phyloP scores from a whole-genome alignment of 306 rosid genomes.

The Sindora glabra region DNA sequence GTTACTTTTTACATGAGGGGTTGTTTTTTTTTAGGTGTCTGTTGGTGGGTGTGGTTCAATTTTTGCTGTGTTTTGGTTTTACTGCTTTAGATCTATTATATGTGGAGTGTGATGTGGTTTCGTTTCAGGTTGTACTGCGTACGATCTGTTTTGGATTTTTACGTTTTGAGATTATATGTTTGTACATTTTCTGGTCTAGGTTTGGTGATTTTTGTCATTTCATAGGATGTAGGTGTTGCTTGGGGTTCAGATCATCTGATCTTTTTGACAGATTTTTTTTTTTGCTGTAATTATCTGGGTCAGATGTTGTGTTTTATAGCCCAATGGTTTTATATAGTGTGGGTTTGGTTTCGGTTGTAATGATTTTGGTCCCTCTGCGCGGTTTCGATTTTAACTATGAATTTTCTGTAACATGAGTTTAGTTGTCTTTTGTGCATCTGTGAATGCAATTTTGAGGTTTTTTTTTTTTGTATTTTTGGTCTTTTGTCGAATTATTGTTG shows the following conservation, averaged over 20 bases:
- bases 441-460: no score
- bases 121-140: background rate
- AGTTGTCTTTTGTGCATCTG: no score
- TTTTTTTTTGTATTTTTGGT: no score
- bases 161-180: background rate
- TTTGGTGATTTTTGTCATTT: background rate
- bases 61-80: background rate
- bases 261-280: background rate
- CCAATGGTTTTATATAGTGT: background rate
- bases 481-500: no score
- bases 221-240: background rate
- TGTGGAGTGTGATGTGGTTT: background rate
- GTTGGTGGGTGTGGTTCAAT: background rate
- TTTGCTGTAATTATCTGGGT: background rate
- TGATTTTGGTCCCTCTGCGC: background rate
- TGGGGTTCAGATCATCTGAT: constrained; percentile 17
- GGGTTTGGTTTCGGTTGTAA: constrained; percentile 2
- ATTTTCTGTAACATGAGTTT: no score
- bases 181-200: background rate
- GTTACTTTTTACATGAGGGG: background rate
- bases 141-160: constrained; percentile 10
- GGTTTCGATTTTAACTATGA: background rate
- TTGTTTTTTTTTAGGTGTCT: background rate
- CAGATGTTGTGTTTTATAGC: background rate
- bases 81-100: constrained; percentile 12